Evolutionary conservation across 345 rosid genomes (phyloP).

Genomic region (Cardiospermum halicacabum): DNA sequence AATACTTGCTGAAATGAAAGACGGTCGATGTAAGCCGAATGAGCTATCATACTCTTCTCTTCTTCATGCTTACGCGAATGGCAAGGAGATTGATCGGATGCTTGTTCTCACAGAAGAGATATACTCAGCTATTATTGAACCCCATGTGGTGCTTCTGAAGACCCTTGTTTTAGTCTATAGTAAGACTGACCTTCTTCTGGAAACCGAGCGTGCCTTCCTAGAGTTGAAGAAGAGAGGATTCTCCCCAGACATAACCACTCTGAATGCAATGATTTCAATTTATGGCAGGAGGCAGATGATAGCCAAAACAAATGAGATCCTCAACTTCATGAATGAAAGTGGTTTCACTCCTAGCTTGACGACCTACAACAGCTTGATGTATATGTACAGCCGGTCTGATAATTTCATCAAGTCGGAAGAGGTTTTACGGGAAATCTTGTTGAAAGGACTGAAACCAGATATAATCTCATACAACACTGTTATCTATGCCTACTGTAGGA

Average conservation of each 20-base stretch:
- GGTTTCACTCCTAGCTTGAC: slow-evolving; percentile 74
- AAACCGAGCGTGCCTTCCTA: slow-evolving; percentile 74
- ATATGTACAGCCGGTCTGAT: slow-evolving; percentile 74
- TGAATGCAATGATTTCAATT: slow-evolving; percentile 86
- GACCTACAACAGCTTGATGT: slow-evolving; percentile 91
- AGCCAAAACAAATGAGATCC: slow-evolving; percentile 58
- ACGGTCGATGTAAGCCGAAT: slow-evolving; percentile 74
- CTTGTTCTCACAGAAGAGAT: slow-evolving; percentile 72
- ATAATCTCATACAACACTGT: slow-evolving; percentile 85
- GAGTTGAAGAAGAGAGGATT: slow-evolving; percentile 66
- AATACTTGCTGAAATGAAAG: slow-evolving; percentile 75
- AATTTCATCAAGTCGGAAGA: slow-evolving; percentile 69
- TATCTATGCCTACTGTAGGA: slow-evolving; percentile 79
- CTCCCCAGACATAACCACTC: slow-evolving; percentile 65
- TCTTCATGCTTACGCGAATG: slow-evolving; percentile 93
- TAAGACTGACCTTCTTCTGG: slow-evolving; percentile 67
- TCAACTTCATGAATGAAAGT: slow-evolving; percentile 71
- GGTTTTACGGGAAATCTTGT: slow-evolving; percentile 55
- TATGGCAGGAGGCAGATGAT: slow-evolving; percentile 90
- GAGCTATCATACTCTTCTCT: slow-evolving; percentile 79
- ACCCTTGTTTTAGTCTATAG: slow-evolving; percentile 85
- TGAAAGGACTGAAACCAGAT: slow-evolving; percentile 81
- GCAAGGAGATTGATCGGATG: slow-evolving; percentile 75
- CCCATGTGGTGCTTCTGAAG: slow-evolving; percentile 73
- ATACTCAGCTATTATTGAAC: slow-evolving; percentile 67